Evolutionary conservation across 805 yeast species (phyloP), one percentile per base, ranked within the genome.

Genomic region (Hemisphaericaspora nanyangensis): DNA sequence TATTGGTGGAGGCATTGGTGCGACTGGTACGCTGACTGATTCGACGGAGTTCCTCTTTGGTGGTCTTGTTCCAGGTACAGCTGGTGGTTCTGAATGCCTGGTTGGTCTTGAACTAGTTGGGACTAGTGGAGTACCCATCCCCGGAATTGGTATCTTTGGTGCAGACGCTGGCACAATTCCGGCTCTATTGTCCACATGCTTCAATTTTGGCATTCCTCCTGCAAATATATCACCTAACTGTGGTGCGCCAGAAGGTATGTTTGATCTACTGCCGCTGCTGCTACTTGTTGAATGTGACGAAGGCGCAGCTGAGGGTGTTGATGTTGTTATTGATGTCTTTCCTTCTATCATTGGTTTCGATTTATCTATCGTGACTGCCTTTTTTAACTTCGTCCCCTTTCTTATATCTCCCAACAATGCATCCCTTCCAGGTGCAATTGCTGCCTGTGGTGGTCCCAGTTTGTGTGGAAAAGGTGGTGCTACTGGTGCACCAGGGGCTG

Each of bases 321-420:
- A 52, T 39, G 25, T 60, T 46, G 34, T 76, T 70, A 18, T 72
- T 70, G 24, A 77, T 58, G 44, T 30, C 34, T 60, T 61, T 12
- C 54, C 37, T 37, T 63, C 96, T 63, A 68, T 77, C 81, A 61
- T 75, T 64, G 45, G 97, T 76, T 45, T 59, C 10, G 72, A 66
- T 42, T 67, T 69, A 47, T 69, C 74, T 16, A 68, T 67, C 1
- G 74, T 70, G 34, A 59, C 62, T 1, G 72, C 68, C 40, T 69
- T 68, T 49, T 68, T 70, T 34, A 69, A 51, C 31, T 45, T 54
- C 42, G 63, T 54, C 3, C 74, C 75, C 43, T 85, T 84, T 52
- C 88, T 77, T 48, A 91, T 91, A 56, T 86, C 95, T 22, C 93
- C 87, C 18, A 91, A 68, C 37, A 91, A 54, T 1, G 75, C 74